Evolutionary conservation across 441 rosid species (phyloP).

Genomic region (Hura crepitans): DNA sequence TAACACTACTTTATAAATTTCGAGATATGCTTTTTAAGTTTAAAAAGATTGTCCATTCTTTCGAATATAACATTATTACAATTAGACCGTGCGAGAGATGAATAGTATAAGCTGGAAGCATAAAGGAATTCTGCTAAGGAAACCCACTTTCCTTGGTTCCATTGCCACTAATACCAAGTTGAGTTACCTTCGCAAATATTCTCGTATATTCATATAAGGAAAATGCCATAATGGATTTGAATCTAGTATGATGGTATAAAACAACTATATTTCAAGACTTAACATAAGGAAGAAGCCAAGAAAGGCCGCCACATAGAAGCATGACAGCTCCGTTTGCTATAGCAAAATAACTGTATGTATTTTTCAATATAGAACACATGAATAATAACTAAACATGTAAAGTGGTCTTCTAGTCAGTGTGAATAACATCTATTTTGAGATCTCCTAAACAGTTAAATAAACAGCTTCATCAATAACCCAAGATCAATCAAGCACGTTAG

Average conservation of each 20-base stretch:
- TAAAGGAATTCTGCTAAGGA: no score
- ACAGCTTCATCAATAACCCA: not conserved
- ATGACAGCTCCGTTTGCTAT: not conserved
- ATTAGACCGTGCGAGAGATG: not conserved
- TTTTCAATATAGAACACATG: no score
- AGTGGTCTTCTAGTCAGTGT: not conserved
- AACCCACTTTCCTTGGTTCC: no score
- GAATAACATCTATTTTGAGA: not conserved
- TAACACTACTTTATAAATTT: not conserved
- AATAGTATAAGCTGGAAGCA: no score
- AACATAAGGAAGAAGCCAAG: not conserved
- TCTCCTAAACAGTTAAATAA: not conserved
- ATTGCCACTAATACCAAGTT: no score
- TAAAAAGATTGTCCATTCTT: no score
- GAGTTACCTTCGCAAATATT: no score
- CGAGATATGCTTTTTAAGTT: conserved; percentile 4
- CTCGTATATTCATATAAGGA: no score
- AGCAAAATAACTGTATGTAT: not conserved
- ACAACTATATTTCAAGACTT: not conserved
- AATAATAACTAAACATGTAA: not conserved
- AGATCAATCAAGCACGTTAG: not conserved
- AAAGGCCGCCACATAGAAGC: not conserved
- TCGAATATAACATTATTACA: not conserved
- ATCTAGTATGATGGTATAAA: no score
- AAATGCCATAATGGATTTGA: no score